phyloP scores from a whole-genome alignment of 2,329 filamentous ascomycete species.

The Penicillium sp. region DNA sequence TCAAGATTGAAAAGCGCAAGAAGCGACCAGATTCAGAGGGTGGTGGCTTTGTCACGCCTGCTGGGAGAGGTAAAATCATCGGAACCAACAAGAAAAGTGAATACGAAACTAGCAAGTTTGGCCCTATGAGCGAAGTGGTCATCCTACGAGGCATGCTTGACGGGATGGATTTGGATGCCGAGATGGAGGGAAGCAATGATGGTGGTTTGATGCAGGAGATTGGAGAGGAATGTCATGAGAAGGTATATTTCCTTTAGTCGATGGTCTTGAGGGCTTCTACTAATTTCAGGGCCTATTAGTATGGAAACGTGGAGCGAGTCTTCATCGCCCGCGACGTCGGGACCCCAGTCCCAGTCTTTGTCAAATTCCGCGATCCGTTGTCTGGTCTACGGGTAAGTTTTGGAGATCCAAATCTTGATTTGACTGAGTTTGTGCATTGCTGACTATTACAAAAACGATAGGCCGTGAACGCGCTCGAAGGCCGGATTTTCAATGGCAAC shows the following conservation, averaged over 20 bases:
- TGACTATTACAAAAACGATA: slow-evolving; percentile 34
- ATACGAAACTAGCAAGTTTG: slow-evolving; percentile 57
- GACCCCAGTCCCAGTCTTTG: slow-evolving; percentile 68
- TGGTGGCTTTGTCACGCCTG: slow-evolving; percentile 70
- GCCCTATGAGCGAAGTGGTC: slow-evolving; percentile 76
- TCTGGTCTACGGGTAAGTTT: slow-evolving; percentile 75
- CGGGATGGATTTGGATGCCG: slow-evolving; percentile 74
- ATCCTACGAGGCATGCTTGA: slow-evolving; percentile 82
- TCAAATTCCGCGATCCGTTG: slow-evolving; percentile 84
- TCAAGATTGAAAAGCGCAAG: slow-evolving; percentile 82
- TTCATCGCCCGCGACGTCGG: slow-evolving; percentile 65
- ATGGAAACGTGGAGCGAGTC: slow-evolving; percentile 77
- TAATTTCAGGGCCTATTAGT: slow-evolving; percentile 49
- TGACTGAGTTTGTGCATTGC: neutral
- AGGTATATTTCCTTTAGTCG: slow-evolving; percentile 49
- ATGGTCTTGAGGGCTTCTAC: neutral
- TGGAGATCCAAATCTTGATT: neutral
- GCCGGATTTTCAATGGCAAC: slow-evolving; percentile 85
- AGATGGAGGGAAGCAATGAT: slow-evolving; percentile 63
- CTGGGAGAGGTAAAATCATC: slow-evolving; percentile 73
- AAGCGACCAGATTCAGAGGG: slow-evolving; percentile 75
- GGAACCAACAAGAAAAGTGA: slow-evolving; percentile 64
- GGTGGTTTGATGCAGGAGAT: slow-evolving; percentile 82
- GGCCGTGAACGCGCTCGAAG: slow-evolving; percentile 87
- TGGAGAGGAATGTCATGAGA: slow-evolving; percentile 85